Percentiles rank a stretch among this genome's conserved stretches.
Conservation (phyloP, 768 basidiomycete genomes). For the Boletales sp. region DNA sequence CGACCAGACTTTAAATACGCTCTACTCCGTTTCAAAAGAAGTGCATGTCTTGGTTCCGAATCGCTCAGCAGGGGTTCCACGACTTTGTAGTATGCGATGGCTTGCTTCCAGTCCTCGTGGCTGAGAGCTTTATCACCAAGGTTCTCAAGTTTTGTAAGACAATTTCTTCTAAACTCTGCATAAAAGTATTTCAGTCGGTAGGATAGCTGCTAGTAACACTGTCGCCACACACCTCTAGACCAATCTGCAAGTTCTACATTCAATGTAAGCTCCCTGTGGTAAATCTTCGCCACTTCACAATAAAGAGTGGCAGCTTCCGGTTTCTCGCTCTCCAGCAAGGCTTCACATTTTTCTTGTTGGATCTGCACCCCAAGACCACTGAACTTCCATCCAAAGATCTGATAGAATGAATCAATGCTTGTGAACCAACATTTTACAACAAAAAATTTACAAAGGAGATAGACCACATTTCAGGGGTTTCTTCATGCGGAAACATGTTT, state of each 20-base stretch:
- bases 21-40: constrained; percentile 15
- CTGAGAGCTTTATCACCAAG: constrained; percentile 8
- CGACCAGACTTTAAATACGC: constrained; percentile 1
- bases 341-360: constrained; percentile 12
- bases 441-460: constrained; percentile 8
- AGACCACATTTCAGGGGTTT: constrained; percentile 11
- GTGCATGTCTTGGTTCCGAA: neutral
- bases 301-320: constrained; percentile 8
- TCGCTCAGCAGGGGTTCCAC: constrained; percentile 7
- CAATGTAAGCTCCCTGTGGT: constrained; percentile 9
- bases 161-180: constrained; percentile 5
- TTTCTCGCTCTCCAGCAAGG: neutral
- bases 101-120: constrained; percentile 1
- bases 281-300: constrained; percentile 1
- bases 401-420: neutral
- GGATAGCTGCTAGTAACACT: neutral
- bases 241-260: constrained; percentile 15
- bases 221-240: constrained; percentile 3
- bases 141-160: constrained; percentile 5
- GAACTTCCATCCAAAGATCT: constrained; percentile 23
- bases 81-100: constrained; percentile 15
- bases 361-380: constrained; percentile 13
- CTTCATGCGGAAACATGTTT: constrained; percentile 11
- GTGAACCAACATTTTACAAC: no score
- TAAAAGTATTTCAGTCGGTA: neutral